A percentile compares a stretch with the other conserved stretches of the same genome.
Conservation (phyloP, 257 asterid genomes). For the Solanum piurae region DNA sequence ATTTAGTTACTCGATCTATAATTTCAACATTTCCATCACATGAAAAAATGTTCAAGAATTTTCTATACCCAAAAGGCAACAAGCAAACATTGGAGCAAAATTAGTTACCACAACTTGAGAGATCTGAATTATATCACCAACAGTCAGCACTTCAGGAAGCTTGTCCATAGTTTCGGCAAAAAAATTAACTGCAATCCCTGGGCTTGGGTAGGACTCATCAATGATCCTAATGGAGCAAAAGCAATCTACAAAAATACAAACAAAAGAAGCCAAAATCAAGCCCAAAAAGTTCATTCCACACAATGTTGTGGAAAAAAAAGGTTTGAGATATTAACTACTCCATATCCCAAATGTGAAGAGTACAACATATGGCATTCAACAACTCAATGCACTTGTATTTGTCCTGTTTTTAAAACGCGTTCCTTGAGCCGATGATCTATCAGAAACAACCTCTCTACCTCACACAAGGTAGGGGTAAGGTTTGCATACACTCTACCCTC, state of each 20-base stretch:
- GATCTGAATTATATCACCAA: conserved; percentile 55
- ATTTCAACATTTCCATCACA: neutral
- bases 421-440: neutral
- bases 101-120: conserved; percentile 47
- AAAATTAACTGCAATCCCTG: conserved; percentile 34
- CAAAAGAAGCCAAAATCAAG: neutral
- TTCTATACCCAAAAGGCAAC: neutral
- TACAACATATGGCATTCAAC: neutral
- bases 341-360: neutral
- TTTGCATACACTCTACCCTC: neutral
- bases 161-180: conserved; percentile 46
- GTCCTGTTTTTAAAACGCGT: neutral
- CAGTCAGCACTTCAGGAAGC: conserved; percentile 49
- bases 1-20: neutral
- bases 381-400: neutral
- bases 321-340: neutral
- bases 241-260: conserved; percentile 30
- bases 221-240: conserved; percentile 39
- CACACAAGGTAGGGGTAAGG: neutral
- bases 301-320: neutral
- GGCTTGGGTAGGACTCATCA: conserved; percentile 45
- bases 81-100: neutral
- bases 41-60: neutral
- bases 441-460: neutral
- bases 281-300: neutral